Evolutionary conservation across 306 rosid genomes (phyloP), one percentile per base, ranked within the genome.

Genomic region (Phaseolus lunatus): DNA sequence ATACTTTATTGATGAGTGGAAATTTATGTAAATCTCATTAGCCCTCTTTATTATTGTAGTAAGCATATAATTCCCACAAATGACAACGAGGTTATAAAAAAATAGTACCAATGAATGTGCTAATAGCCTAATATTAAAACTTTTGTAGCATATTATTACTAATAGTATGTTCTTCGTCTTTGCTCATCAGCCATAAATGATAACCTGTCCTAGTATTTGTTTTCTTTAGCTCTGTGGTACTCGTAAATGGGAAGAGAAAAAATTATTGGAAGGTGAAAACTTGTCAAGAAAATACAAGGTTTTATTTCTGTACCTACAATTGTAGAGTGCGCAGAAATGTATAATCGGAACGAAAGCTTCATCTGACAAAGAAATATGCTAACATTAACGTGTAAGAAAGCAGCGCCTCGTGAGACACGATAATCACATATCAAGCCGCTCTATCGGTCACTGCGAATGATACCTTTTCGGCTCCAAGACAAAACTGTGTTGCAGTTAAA

Each of bases 341-440:
- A 75, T 35, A 31, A 45, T 18, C 19, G 31, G 54, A 37, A 75
- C 24, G 33, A 61, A 29, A 27, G 62, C 71, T 45, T 4, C 62
- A 61, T n/a, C 23, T 20, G 14, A 73, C 48, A 48, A 45, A 29
- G 16, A 47, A 44, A 61, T 48, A 12, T 47, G 62, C 49, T 50
- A 19, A 19, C 1, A 27, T 48, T 22, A 37, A 50, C 27, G 14
- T 10, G 43, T 2, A 54, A 56, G 24, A 68, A 78, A 23, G 57
- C 69, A 67, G 20, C 43, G 31, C 81, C 26, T 39, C 23, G 41
- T 22, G 43, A 70, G 45, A 22, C 61, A 79, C 26, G 57, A 57
- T 59, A 47, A 31, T 41, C 44, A 45, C 15, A 6, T 47, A 49
- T 24, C 53, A 15, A 41, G 20, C 35, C 45, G 43, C 48, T 27